Evolutionary conservation across 352 stramenopile genomes (phyloP), one percentile per base, ranked within the genome.

Genomic region (Pythium insidiosum): DNA sequence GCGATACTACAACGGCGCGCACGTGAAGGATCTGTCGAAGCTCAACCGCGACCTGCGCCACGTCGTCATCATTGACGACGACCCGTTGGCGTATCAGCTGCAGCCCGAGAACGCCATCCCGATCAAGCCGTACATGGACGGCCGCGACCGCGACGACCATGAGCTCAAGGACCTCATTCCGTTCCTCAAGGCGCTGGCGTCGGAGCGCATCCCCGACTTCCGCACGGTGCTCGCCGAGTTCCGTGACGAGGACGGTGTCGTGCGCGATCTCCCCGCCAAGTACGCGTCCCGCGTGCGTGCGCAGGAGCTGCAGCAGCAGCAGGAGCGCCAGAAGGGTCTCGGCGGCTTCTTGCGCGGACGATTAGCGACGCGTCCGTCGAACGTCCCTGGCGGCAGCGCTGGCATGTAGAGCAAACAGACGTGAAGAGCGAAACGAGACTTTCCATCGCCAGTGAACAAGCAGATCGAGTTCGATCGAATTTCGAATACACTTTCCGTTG

Each of bases 51-150:
- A 90, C 47, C 43, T 94, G 37, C 69, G 64, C 47, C 76, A 89
- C 49, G 77, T 91, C 33, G 74, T 94, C 43, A 73, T 94, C 50
- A 40, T 94, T n/a, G 81, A 94, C 48, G 73, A 91, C 44, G 73
- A 94, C 36, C 74, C 81, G 23, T 59, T 53, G 1, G 74, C 80
- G 4, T 94, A 88, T 55, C 81, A 94, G 40, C 50, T 94, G 28
- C 79, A 94, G 55, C 77, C 77, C 0, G 78, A 88, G 38, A 94
- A 91, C 55, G 81, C 78, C 20, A 88, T 94, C 50, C 75, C 76
- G 9, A 57, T 94, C 38, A 68, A 58, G 41, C 75, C 81, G 18
- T 94, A 88, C 58, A 88, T 73, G 15, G 64, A 91, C 43, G 81
- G 76, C 50, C 72, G 74, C 29, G 75, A 91, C 61, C 78, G 81